Base-by-base conservation (phyloP, 129 eudicot genomes). In the Gnaphalium uliginosum region DNA sequence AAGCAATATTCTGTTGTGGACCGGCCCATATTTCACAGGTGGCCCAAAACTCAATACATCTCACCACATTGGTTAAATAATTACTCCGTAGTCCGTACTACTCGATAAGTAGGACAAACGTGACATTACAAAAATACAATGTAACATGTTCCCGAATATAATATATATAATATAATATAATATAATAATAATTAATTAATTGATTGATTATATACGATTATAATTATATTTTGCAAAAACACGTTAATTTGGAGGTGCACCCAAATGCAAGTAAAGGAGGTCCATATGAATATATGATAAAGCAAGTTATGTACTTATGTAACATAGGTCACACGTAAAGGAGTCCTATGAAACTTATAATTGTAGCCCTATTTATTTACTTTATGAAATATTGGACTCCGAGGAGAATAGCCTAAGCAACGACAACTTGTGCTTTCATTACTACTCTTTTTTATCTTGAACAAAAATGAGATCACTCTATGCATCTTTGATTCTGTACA, bases 361-460 rank as follows among this genome's bases (percentile, higher is more conserved):
- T 35, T 71, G 27, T 64, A 29, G 46, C 32, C 60, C 30, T 63
- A 35, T 71, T 72, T 79, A 79, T 25, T 66, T 66, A 79, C 74
- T 66, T 73, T 50, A 66, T 67, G 11, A 64, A 58, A 66, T 66
- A 74, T 25, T 75, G 89, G 89, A 66, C 87, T 85, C 51, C 67
- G 74, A 58, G 74, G 77, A 68, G 79, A 82, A 68, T 77, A 77
- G 9, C 89, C 90, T 65, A 83, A 80, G 74, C 91, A 85, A 71
- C 81, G 80, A 41, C 83, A 73, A 53, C 39, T 37, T 21, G 78
- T 84, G 7, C 33, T 58, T 57, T 78, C 76, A 27, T 75, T 83
- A 26, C 74, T 78, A 29, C 78, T 76, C 60, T 76, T 86, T 76
- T 89, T 80, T 74, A 90, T 86, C 72, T 74, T 93, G 57, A 78